phyloP scores from a whole-genome alignment of 225 moss, liverwort and hornwort species.

The Pleurozium schreberi region DNA sequence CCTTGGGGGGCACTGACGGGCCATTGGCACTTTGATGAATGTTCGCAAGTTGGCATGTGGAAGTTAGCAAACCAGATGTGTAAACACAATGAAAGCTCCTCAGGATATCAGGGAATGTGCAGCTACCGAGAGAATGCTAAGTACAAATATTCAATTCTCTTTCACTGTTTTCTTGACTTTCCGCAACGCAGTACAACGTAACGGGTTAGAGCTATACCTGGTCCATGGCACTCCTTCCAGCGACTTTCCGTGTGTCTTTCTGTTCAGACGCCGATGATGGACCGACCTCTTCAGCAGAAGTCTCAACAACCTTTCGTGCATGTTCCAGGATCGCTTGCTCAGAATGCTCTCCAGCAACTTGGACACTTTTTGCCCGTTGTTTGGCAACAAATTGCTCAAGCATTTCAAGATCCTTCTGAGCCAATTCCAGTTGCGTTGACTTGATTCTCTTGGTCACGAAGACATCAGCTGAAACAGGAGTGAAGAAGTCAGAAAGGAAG shows the following conservation, averaged over 20 bases:
- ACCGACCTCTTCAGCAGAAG: slow-evolving; percentile 1
- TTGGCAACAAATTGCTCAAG: slow-evolving; percentile 38
- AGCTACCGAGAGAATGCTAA: neutral
- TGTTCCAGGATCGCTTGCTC: slow-evolving; percentile 3
- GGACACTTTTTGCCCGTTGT: slow-evolving; percentile 2
- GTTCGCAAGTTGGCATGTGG: neutral
- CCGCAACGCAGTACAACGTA: neutral
- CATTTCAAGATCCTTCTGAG: slow-evolving; percentile 54
- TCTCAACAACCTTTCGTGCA: neutral
- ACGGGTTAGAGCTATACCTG: slow-evolving; percentile 9
- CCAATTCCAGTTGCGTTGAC: slow-evolving; percentile 39
- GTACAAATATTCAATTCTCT: neutral
- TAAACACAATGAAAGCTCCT: neutral
- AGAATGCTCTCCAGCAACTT: slow-evolving; percentile 6
- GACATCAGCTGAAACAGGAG: slow-evolving; percentile 16
- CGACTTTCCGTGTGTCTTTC: slow-evolving; percentile 11
- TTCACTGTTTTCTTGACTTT: neutral
- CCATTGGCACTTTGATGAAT: neutral
- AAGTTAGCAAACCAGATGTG: neutral
- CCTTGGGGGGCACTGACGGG: neutral
- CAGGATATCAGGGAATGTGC: neutral
- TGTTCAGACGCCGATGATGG: neutral
- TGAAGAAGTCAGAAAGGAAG: neutral
- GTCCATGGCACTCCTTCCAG: slow-evolving; percentile 35
- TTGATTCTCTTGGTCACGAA: slow-evolving; percentile 26